Percentiles rank a stretch among this genome's conserved stretches.
phyloP scores from a whole-genome alignment of 2,329 filamentous ascomycete genomes.

The Amesomyces nigricolor region DNA sequence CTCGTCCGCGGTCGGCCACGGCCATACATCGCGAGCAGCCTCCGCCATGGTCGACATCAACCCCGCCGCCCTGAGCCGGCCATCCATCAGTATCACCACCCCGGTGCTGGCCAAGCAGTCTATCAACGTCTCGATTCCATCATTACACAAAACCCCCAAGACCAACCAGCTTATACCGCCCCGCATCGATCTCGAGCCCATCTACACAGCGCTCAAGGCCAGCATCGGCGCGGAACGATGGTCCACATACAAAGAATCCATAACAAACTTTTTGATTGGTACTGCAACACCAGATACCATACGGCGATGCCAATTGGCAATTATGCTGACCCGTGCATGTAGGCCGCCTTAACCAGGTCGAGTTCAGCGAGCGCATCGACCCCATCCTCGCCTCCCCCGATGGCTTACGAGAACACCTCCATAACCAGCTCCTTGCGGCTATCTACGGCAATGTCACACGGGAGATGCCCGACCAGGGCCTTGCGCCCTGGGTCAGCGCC shows the following conservation, averaged over 20 bases:
- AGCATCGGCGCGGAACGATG: constrained; percentile 57
- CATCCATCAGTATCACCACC: constrained; percentile 52
- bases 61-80: constrained; percentile 61
- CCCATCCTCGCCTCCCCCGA: constrained; percentile 52
- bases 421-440: constrained; percentile 62
- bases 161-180: constrained; percentile 58
- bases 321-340: constrained; percentile 28
- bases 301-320: constrained; percentile 1
- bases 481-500: constrained; percentile 66
- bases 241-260: constrained; percentile 58
- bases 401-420: constrained; percentile 57
- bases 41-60: constrained; percentile 62
- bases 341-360: constrained; percentile 60
- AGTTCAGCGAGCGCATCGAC: constrained; percentile 55
- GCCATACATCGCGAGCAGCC: constrained; percentile 13
- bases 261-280: constrained; percentile 60
- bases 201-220: constrained; percentile 57
- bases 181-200: constrained; percentile 61
- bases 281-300: constrained; percentile 22
- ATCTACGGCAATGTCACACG: constrained; percentile 65
- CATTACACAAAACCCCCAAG: constrained; percentile 49
- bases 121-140: constrained; percentile 47
- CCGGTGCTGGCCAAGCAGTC: constrained; percentile 54
- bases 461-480: constrained; percentile 61
- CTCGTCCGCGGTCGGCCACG: constrained; percentile 6